These are phyloP conservation scores for Suhomyces choctaworum DNA, from an alignment of 1,139 yeast genomes.

Conservation along the genomic window DNA sequence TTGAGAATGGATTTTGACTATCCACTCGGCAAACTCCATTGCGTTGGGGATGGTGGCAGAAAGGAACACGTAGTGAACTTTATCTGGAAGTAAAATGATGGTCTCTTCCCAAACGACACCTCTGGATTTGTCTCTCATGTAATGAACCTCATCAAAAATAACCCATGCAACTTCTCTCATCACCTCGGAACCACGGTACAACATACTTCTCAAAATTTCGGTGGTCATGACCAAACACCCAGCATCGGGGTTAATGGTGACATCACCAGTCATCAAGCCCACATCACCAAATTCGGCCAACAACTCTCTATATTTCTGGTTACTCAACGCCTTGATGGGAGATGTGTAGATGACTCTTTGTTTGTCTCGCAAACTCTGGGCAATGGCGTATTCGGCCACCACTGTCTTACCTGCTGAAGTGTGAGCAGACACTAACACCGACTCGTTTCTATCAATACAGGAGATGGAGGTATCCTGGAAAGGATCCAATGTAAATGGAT, in stretches of 20 bases:
- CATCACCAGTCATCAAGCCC: constrained; percentile 98
- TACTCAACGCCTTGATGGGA: constrained; percentile 94
- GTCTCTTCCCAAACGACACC: constrained; percentile 99
- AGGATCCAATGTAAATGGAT: constrained; percentile 91
- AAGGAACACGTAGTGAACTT: constrained; percentile 81
- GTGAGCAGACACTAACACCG: constrained; percentile 97
- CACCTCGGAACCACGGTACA: constrained; percentile 90
- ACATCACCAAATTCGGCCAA: constrained; percentile 93
- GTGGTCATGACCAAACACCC: constrained; percentile 98
- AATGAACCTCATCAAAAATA: constrained; percentile 93
- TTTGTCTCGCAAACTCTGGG: constrained; percentile 85
- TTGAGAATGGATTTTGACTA: constrained; percentile 88
- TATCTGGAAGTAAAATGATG: constrained; percentile 90
- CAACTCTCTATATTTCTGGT: constrained; percentile 93
- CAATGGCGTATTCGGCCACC: constrained; percentile 98
- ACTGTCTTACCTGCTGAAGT: constrained; percentile 99
- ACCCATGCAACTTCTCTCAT: constrained; percentile 98
- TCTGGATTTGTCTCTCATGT: constrained; percentile 92
- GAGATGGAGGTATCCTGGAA: constrained; percentile 95
- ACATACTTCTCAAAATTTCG: constrained; percentile 89
- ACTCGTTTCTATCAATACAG: constrained; percentile 89
- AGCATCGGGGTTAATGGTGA: constrained; percentile 94
- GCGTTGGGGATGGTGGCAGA: constrained; percentile 99
- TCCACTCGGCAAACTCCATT: constrained; percentile 98
- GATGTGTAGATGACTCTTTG: constrained; percentile 96